Percentiles rank a stretch among this genome's conserved stretches.
Conservation (phyloP, 345 rosid species). For the Salix arbutifolia region DNA sequence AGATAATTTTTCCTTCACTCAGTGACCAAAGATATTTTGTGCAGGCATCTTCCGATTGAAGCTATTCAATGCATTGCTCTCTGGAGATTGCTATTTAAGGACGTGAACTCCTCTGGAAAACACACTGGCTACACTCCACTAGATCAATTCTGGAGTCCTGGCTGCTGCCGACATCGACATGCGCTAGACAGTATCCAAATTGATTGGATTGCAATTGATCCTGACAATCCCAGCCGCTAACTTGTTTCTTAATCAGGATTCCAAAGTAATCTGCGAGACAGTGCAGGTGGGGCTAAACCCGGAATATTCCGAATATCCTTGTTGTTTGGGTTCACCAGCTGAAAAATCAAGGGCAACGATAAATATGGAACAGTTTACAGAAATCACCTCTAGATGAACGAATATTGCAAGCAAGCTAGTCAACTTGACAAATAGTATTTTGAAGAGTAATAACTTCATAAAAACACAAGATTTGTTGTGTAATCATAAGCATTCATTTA, state of each 20-base stretch:
- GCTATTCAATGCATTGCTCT: background rate
- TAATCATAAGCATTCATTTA: background rate
- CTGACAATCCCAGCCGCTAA: background rate
- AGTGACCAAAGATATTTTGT: background rate
- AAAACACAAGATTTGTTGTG: background rate
- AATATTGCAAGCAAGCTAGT: background rate
- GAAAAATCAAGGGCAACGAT: conserved; percentile 10
- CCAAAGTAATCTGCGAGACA: conserved; percentile 74
- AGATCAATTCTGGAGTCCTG: background rate
- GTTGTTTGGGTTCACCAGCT: conserved; percentile 89
- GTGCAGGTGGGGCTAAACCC: conserved; percentile 90
- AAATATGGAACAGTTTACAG: background rate
- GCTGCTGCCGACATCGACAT: background rate
- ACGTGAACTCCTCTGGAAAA: background rate
- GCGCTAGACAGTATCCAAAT: background rate
- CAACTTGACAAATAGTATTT: background rate
- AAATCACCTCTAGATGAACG: background rate
- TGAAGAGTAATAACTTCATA: background rate
- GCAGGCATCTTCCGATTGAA: background rate
- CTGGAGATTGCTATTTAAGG: background rate
- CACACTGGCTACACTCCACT: background rate
- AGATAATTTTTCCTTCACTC: background rate
- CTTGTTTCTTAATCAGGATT: conserved; percentile 22
- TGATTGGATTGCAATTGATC: background rate
- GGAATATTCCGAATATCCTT: conserved; percentile 85